Percentiles rank a stretch among this genome's conserved stretches.
phyloP scores from a whole-genome alignment of 2,329 filamentous ascomycete species.

The Cordyceps cateniannulata region DNA sequence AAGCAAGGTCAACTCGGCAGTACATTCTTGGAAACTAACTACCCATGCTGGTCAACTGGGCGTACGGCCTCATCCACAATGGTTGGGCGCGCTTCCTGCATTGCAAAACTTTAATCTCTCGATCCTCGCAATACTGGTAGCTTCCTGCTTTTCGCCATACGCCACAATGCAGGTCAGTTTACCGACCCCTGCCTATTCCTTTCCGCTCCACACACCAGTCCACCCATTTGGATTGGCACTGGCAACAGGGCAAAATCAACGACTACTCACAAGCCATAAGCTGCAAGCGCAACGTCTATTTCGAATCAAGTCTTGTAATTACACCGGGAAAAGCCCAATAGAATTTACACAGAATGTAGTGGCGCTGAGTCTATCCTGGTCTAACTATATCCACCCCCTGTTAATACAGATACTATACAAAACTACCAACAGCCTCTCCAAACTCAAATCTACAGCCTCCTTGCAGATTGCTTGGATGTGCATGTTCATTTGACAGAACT shows the following conservation, averaged over 20 bases:
- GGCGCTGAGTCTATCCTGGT: conserved; percentile 10
- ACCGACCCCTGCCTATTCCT: background rate
- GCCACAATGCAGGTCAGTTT: background rate
- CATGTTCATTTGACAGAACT: background rate
- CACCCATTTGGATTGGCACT: background rate
- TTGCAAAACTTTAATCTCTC: background rate
- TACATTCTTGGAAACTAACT: background rate
- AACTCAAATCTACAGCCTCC: conserved; percentile 2
- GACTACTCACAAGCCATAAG: background rate
- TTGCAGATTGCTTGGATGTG: background rate
- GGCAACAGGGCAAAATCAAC: too few relatives aligned
- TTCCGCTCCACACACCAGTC: background rate
- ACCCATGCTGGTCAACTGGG: background rate
- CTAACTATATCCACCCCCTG: conserved; percentile 2
- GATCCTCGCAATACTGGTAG: background rate
- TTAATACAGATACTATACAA: conserved; percentile 6
- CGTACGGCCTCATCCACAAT: background rate
- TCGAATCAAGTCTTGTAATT: background rate
- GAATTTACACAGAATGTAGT: background rate
- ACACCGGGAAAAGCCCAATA: background rate
- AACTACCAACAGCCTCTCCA: background rate
- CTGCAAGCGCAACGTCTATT: background rate
- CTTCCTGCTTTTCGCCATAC: background rate
- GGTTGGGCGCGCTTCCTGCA: background rate
- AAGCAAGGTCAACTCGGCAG: too few relatives aligned